Evolutionary conservation across 257 asterid species (phyloP), one percentile per base, ranked within the genome.

Genomic region (Jacaranda mimosifolia): DNA sequence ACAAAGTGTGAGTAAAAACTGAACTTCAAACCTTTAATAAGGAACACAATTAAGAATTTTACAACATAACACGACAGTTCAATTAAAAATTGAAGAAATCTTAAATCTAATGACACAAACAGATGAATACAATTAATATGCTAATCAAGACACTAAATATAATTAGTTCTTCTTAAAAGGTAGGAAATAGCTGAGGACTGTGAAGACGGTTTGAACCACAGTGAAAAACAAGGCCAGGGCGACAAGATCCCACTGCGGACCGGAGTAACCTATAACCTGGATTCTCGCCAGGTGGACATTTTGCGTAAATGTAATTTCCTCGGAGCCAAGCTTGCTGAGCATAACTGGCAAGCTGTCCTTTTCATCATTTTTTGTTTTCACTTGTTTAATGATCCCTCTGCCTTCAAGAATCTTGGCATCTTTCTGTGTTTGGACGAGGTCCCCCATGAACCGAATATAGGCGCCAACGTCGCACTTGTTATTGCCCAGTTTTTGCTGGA

Each of bases 211-310:
- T 13, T 58, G 71, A 9, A 68, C 5, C 43, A 77, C 9, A 0
- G 81, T 14, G 1, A 77, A 62, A 36, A 78, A 9, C 4, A n/a
- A 56, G 0, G 46, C 38, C 15, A 70, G 0, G 45, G 63, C 62
- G 10, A 70, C 42, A 19, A 78, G 8, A 12, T 36, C 26, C 76
- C 76, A 72, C 0, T 56, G 76, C 3, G 77, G 72, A 9, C 66
- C 36, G 9, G 26, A 17, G 49, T 48, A 70, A 38, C 49, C 73
- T 0, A 1, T 39, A 5, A 70, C 35, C 49, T 18, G 5, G 49
- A 35, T 39, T 13, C 65, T 78, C 11, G 36, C 5, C 8, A 39
- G 39, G 13, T 72, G 58, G 39, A 69, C 17, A 38, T 70, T 64
- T n/a, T 36, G 57, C 7, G 81, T 77, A 13, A 48, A 51, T 3